These are phyloP conservation scores for Cymbopogon flexuosus DNA, from an alignment of 202 grass and related monocot species.

Conservation along the genomic window DNA sequence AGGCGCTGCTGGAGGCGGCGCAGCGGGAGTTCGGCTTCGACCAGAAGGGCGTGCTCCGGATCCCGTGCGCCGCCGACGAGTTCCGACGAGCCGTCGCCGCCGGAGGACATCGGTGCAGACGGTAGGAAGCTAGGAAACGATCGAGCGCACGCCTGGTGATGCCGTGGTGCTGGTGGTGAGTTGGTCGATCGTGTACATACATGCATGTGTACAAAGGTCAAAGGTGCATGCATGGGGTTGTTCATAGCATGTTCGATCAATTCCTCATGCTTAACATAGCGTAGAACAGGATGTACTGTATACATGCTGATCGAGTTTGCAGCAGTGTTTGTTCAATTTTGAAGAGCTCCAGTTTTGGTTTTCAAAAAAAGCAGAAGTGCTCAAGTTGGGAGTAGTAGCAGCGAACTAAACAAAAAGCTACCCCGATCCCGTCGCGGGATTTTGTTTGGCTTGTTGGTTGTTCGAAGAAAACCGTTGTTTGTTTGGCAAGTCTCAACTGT, in stretches of 20 bases:
- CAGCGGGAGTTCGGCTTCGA: conserved; percentile 42
- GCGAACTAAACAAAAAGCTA: too few relatives aligned
- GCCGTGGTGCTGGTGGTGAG: not conserved
- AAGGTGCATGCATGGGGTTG: not conserved
- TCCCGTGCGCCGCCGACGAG: conserved; percentile 46
- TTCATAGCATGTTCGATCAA: not conserved
- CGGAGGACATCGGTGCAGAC: not conserved
- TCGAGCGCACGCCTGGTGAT: not conserved
- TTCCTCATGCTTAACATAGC: not conserved
- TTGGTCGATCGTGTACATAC: not conserved
- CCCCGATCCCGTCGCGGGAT: too few relatives aligned
- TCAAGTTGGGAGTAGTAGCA: not conserved
- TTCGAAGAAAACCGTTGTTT: too few relatives aligned
- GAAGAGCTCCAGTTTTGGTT: not conserved
- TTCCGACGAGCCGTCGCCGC: conserved; percentile 34
- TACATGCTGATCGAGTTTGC: not conserved
- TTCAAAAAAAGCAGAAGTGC: not conserved
- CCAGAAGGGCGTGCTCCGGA: conserved; percentile 51
- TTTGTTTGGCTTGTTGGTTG: too few relatives aligned
- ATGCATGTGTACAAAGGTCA: not conserved
- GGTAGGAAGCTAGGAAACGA: not conserved
- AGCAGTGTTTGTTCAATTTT: not conserved
- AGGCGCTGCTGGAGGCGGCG: conserved; percentile 48
- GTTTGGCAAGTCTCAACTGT: too few relatives aligned
- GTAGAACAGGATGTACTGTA: not conserved